These are phyloP conservation scores for Xylaria scruposa DNA, from an alignment of 495 filamentous ascomycete genomes.

Conservation along the genomic window DNA sequence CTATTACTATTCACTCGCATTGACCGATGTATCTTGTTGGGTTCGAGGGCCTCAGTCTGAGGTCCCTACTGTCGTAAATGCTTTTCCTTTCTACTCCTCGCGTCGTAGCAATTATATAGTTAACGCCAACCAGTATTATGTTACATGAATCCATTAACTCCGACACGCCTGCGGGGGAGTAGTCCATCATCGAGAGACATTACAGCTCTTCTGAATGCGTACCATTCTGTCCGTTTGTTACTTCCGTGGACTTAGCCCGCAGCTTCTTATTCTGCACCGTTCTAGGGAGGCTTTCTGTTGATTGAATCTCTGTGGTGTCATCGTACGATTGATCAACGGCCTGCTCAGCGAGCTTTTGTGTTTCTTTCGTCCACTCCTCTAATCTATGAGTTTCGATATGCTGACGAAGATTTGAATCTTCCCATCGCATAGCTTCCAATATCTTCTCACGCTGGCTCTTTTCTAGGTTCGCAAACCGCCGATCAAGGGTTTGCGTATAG, in stretches of 20 bases:
- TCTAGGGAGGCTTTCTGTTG: slow-evolving; percentile 30
- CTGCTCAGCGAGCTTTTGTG: slow-evolving; percentile 48
- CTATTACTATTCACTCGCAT: neutral
- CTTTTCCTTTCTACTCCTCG: slow-evolving; percentile 27
- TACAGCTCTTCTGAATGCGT: slow-evolving; percentile 31
- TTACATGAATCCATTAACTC: slow-evolving; percentile 32
- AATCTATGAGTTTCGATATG: slow-evolving; percentile 66
- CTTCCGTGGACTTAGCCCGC: slow-evolving; percentile 32
- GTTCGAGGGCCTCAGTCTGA: slow-evolving; percentile 6
- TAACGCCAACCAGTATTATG: slow-evolving; percentile 32
- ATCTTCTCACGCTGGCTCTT: slow-evolving; percentile 55
- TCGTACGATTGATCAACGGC: slow-evolving; percentile 41
- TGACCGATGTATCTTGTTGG: neutral
- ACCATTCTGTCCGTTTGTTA: slow-evolving; percentile 38
- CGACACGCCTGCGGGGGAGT: slow-evolving; percentile 15
- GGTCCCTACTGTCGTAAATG: slow-evolving; percentile 20
- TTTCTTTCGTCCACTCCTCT: slow-evolving; percentile 65
- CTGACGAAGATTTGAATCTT: slow-evolving; percentile 57
- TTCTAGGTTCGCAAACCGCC: slow-evolving; percentile 58
- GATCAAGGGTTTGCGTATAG: slow-evolving; percentile 58
- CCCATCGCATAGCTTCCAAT: slow-evolving; percentile 60
- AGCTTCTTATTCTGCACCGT: slow-evolving; percentile 23
- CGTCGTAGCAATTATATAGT: slow-evolving; percentile 40
- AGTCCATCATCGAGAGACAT: neutral
- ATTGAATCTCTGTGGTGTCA: slow-evolving; percentile 33